Percentiles rank a stretch among this genome's conserved stretches.
These are phyloP conservation scores for Trichomonascaceae sp. DNA, from an alignment of 1,139 yeast genomes.

Conservation along the genomic window DNA sequence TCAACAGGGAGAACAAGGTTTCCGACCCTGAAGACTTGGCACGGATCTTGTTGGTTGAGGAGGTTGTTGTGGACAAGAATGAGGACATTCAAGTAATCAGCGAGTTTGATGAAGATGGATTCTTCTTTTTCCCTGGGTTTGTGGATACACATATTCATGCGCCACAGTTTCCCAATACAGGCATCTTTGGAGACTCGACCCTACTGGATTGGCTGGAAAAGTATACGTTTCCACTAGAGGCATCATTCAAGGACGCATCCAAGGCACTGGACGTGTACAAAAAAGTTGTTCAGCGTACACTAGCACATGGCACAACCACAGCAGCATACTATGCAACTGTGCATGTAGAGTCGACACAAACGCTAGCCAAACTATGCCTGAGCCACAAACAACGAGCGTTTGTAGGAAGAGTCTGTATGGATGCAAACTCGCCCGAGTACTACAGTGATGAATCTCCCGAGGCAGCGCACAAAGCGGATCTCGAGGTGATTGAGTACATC, in stretches of 20 bases:
- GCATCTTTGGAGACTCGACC: slow-evolving; percentile 78
- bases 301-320: slow-evolving; percentile 76
- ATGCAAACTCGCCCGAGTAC: slow-evolving; percentile 54
- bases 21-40: neutral
- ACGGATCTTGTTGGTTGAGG: neutral
- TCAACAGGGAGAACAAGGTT: neutral
- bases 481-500: slow-evolving; percentile 45
- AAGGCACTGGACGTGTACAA: slow-evolving; percentile 51
- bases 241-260: slow-evolving; percentile 36
- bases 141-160: slow-evolving; percentile 95
- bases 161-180: slow-evolving; percentile 89
- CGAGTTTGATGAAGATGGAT: slow-evolving; percentile 2
- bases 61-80: neutral
- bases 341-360: slow-evolving; percentile 59
- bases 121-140: slow-evolving; percentile 82
- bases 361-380: slow-evolving; percentile 62
- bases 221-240: slow-evolving; percentile 83
- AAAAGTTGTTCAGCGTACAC: slow-evolving; percentile 52
- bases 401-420: slow-evolving; percentile 94
- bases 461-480: slow-evolving; percentile 41
- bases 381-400: slow-evolving; percentile 71
- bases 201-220: slow-evolving; percentile 76
- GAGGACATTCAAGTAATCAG: neutral
- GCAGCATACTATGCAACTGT: slow-evolving; percentile 87
- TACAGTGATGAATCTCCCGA: slow-evolving; percentile 49